Evolutionary conservation across 257 asterid genomes (phyloP), one percentile per base, ranked within the genome.

Genomic region (Solanum ossicruentum): DNA sequence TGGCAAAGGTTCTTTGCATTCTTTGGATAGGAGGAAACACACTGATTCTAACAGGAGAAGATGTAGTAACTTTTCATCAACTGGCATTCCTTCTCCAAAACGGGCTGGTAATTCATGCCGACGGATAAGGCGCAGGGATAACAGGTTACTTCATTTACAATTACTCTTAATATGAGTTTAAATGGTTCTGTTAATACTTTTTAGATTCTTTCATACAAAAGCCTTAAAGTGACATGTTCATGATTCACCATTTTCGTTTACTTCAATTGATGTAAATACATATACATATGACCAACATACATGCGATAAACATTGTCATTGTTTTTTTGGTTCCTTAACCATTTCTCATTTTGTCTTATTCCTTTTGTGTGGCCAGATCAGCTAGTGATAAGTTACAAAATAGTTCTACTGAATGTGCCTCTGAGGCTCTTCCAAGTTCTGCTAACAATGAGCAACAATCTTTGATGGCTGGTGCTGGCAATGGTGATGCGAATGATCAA

Each of bases 31-130:
- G 88, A 95, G 91, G 88, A 95, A 91, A 60, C 73, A 85, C 91
- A 39, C 83, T 67, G 97, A 93, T 57, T 84, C 93, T 15, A 84
- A 89, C 79, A 86, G 97, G 89, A 91, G 97, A 88, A 89, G 94
- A 71, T 81, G 63, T 86, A 89, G 82, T 86, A 89, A 89, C 87
- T 91, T 91, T 90, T 71, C 94, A 23, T 92, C 93, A 21, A 89
- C 80, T 87, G 73, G 89, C 61, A 49, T 75, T 84, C 88, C 91
- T 75, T 92, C 94, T 57, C 87, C 91, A 12, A 94, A 93, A 87
- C 92, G 92, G 84, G 86, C 52, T 75, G 98, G 95, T 80, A 97
- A 97, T 91, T 97, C 99, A 84, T 95, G 98, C 85, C 95, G 97
- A 8, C 92, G 93, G 86, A 91, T 95, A 92, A 89, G 93, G 85